phyloP scores from a whole-genome alignment of 2,329 filamentous ascomycete species.

The Exophiala xenobiotica region DNA sequence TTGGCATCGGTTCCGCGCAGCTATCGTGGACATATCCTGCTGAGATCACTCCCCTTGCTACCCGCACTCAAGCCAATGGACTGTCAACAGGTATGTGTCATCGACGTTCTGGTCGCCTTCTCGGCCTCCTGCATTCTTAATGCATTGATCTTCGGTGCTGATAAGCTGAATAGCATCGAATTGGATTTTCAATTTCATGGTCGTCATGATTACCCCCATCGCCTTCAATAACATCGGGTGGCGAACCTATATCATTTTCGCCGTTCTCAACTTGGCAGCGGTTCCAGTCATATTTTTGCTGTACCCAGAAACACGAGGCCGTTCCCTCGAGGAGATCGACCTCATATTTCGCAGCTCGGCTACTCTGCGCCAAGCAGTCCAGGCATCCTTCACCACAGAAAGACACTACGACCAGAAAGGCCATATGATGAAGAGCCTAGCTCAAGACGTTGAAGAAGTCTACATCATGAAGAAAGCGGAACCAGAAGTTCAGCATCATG shows the following conservation, averaged over 20 bases:
- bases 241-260: conserved; percentile 52
- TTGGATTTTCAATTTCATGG: conserved; percentile 57
- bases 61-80: conserved; percentile 9
- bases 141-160: too few species aligned
- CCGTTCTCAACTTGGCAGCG: conserved; percentile 47
- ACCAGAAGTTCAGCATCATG: too few species aligned
- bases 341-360: conserved; percentile 31
- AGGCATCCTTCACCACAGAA: background rate
- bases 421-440: background rate
- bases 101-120: too few species aligned
- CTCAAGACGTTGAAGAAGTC: conserved; percentile 1
- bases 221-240: conserved; percentile 48
- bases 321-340: conserved; percentile 46
- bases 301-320: conserved; percentile 42
- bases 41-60: conserved; percentile 57
- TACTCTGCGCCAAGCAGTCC: background rate
- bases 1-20: conserved; percentile 59
- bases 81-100: too few species aligned
- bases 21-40: conserved; percentile 64
- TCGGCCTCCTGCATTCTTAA: too few species aligned
- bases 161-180: too few species aligned
- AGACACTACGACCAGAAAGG: background rate
- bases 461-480: too few species aligned
- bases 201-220: conserved; percentile 63
- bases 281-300: conserved; percentile 45